Percentiles rank a stretch among this genome's conserved stretches.
phyloP scores from a whole-genome alignment of 345 rosid genomes.

The Melaleuca alternifolia region DNA sequence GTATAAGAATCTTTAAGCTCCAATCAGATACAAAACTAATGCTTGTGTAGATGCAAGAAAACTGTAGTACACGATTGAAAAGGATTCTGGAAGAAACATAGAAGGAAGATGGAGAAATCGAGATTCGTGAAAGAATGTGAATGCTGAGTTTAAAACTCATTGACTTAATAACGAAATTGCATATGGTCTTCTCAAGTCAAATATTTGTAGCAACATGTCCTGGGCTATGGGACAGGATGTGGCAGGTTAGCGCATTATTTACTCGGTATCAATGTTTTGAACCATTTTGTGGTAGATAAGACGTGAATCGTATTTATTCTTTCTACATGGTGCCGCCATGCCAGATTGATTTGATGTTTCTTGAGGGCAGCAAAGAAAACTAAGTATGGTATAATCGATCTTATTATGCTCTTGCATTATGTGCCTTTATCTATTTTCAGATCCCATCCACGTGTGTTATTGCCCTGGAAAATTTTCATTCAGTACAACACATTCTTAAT shows the following conservation, averaged over 20 bases:
- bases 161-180: no score
- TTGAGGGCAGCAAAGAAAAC: slow-evolving; percentile 75
- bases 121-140: slow-evolving; percentile 5
- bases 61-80: no score
- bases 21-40: no score
- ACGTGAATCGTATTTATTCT: neutral
- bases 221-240: no score
- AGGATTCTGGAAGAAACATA: no score
- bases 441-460: neutral
- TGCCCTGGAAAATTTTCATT: neutral
- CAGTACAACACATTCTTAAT: neutral
- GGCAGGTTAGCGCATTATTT: no score
- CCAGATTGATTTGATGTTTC: slow-evolving; percentile 54
- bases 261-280: neutral
- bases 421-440: slow-evolving; percentile 2
- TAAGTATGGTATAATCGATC: slow-evolving; percentile 87
- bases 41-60: no score
- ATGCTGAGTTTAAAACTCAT: no score
- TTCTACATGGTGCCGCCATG: neutral
- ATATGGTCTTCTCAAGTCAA: no score
- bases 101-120: no score
- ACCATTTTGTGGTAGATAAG: neutral
- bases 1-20: no score
- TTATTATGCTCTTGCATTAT: slow-evolving; percentile 84
- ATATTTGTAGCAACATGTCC: no score